Percentiles rank a stretch among this genome's conserved stretches.
Conservation (phyloP, 1,139 yeast genomes). For the Pichia kudriavzevii region DNA sequence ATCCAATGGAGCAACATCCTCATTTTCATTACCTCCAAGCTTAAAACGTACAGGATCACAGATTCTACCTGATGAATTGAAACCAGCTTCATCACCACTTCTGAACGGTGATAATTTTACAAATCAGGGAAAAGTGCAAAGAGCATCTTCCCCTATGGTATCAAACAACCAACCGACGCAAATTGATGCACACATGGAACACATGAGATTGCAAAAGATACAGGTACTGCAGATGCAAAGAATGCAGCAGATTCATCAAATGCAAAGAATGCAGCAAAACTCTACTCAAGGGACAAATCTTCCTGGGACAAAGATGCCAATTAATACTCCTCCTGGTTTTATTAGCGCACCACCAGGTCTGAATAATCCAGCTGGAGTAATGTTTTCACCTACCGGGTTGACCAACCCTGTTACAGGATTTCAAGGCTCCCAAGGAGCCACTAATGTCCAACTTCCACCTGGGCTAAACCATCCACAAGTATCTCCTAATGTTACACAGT, state of each 20-base stretch:
- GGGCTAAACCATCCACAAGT: neutral
- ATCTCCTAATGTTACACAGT: neutral
- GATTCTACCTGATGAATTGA: slow-evolving; percentile 6
- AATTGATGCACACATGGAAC: slow-evolving; percentile 1
- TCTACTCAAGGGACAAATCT: too few species aligned
- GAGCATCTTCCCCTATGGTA: neutral
- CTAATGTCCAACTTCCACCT: slow-evolving; percentile 6
- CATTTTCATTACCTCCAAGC: neutral
- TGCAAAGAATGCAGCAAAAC: slow-evolving; percentile 2
- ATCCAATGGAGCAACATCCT: neutral
- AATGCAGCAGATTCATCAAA: slow-evolving; percentile 6
- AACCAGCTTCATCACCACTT: too few species aligned
- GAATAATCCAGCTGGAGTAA: too few species aligned
- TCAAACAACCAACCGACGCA: neutral
- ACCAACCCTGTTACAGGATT: too few species aligned
- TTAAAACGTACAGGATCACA: slow-evolving; percentile 4
- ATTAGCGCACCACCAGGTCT: neutral
- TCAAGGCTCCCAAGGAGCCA: too few species aligned
- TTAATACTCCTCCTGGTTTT: neutral
- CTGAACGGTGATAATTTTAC: too few species aligned
- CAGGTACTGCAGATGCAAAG: slow-evolving; percentile 7
- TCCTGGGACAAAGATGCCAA: neutral
- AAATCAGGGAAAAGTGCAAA: neutral
- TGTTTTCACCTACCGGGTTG: too few species aligned
- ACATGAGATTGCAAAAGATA: slow-evolving; percentile 6